These are phyloP conservation scores for Chalciporus sphaerocephalus DNA, from an alignment of 768 basidiomycete genomes.

Conservation along the genomic window DNA sequence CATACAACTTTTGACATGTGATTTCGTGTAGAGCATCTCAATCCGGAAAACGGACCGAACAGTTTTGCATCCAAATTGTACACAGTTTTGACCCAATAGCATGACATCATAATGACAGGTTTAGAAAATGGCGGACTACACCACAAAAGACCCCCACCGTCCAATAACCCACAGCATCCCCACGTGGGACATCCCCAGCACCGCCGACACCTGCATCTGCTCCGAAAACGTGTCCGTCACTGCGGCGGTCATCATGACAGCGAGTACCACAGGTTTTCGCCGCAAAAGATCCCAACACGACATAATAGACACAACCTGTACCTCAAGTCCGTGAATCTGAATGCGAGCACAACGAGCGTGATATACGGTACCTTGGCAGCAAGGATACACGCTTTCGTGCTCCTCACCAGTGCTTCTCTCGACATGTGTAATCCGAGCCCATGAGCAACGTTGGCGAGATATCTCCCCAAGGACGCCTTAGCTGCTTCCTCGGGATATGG, in stretches of 20 bases:
- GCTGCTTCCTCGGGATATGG: neutral
- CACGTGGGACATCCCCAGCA: constrained; percentile 41
- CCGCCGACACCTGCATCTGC: constrained; percentile 32
- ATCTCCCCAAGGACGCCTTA: neutral
- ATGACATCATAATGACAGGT: no score
- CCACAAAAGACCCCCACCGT: neutral
- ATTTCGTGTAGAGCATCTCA: no score
- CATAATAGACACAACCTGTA: constrained; percentile 24
- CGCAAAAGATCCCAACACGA: constrained; percentile 21
- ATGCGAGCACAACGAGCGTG: neutral
- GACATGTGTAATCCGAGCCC: constrained; percentile 11
- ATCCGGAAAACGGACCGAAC: no score
- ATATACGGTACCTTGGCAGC: constrained; percentile 31
- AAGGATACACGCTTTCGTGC: constrained; percentile 34
- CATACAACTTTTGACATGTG: neutral
- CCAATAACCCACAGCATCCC: constrained; percentile 21
- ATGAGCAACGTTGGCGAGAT: neutral
- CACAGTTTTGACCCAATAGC: no score
- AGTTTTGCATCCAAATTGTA: no score
- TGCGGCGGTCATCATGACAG: constrained; percentile 33
- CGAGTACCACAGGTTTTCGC: constrained; percentile 25
- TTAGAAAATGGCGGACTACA: neutral
- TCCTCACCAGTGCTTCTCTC: constrained; percentile 23
- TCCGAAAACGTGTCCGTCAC: constrained; percentile 46
- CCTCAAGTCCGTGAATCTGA: neutral